phyloP scores from a whole-genome alignment of 306 rosid species.

The Vicia faba region DNA sequence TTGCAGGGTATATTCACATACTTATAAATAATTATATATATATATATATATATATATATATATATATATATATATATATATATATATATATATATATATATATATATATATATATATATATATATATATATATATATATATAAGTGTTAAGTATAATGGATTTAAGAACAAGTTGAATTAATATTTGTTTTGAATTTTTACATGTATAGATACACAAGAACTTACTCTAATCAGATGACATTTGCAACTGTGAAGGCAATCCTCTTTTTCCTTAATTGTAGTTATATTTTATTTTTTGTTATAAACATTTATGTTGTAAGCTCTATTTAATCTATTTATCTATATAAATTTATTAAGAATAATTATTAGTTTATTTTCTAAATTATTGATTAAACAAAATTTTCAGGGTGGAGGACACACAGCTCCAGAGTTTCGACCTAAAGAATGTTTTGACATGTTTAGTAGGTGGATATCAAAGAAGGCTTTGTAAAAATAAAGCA shows the following conservation, averaged over 20 bases:
- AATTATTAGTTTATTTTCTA: not conserved
- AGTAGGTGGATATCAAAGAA: constrained; percentile 47
- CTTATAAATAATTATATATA: not conserved
- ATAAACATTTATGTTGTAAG: not conserved
- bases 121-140: too few species aligned
- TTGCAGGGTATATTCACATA: constrained; percentile 50
- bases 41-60: too few species aligned
- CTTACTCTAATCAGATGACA: constrained; percentile 55
- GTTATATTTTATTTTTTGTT: not conserved
- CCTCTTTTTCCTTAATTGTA: too few species aligned
- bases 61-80: too few species aligned
- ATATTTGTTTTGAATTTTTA: not conserved
- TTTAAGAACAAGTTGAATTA: not conserved
- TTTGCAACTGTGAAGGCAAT: constrained; percentile 63
- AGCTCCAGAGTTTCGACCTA: constrained; percentile 52
- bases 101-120: too few species aligned
- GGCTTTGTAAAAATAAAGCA: not conserved
- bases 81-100: too few species aligned
- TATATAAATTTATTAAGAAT: not conserved
- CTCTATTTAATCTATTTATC: not conserved
- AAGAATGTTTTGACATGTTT: constrained; percentile 53
- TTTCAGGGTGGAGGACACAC: constrained; percentile 69
- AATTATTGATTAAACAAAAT: not conserved
- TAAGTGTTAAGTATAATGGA: too few species aligned
- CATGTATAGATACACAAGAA: constrained; percentile 52